These are phyloP conservation scores for Xerocomus potaroensis DNA, from an alignment of 768 basidiomycete species.

Conservation along the genomic window DNA sequence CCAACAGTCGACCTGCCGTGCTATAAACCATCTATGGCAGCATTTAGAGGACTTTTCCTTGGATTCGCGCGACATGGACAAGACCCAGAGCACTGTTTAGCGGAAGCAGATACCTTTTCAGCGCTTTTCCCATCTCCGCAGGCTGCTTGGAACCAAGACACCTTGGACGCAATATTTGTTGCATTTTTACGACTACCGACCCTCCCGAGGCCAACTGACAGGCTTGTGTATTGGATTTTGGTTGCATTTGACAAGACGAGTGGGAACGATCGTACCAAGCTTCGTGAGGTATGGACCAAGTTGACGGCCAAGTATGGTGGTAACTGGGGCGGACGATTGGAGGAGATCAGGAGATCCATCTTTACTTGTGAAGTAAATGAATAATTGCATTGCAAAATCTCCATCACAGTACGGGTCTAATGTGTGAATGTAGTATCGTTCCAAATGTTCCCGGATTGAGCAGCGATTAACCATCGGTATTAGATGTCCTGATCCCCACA, in stretches of 20 bases:
- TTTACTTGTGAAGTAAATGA: constrained; percentile 9
- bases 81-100: constrained; percentile 12
- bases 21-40: constrained; percentile 44
- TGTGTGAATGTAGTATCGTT: constrained; percentile 8
- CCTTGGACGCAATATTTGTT: constrained; percentile 54
- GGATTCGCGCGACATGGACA: constrained; percentile 64
- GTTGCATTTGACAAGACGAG: constrained; percentile 61
- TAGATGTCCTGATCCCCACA: constrained; percentile 38
- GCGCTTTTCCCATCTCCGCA: constrained; percentile 9
- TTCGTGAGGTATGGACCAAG: constrained; percentile 54
- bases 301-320: constrained; percentile 53
- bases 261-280: constrained; percentile 40
- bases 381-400: too few relatives aligned
- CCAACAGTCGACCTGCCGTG: constrained; percentile 26
- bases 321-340: constrained; percentile 41
- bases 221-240: constrained; percentile 63
- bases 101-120: not conserved
- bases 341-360: constrained; percentile 42
- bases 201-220: constrained; percentile 39
- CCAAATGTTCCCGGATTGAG: constrained; percentile 3
- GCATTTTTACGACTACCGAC: constrained; percentile 57
- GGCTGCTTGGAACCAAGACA: constrained; percentile 49
- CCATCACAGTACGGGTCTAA: too few relatives aligned
- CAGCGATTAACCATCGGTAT: constrained; percentile 1
- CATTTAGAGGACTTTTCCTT: constrained; percentile 71